Conservation (phyloP, 2,329 filamentous ascomycete species). For the Pseudogymnoascus sp. region DNA sequence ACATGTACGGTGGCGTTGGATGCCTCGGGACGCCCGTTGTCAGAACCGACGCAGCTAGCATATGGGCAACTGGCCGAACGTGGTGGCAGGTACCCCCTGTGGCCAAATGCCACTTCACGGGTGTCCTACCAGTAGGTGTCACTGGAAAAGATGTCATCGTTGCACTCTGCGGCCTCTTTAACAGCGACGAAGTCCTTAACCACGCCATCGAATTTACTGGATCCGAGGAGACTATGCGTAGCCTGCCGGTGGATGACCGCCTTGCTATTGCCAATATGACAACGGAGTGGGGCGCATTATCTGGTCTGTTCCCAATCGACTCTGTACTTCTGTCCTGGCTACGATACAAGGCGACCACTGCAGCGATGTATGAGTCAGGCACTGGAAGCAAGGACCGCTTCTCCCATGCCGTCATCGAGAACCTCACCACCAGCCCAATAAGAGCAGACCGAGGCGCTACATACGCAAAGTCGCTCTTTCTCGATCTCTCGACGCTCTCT, state of each 20-base stretch:
- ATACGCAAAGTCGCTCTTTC: slow-evolving; percentile 77
- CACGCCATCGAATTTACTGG: slow-evolving; percentile 85
- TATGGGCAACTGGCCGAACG: slow-evolving; percentile 75
- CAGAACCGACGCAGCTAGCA: slow-evolving; percentile 75
- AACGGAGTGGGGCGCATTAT: slow-evolving; percentile 70
- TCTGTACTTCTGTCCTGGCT: slow-evolving; percentile 64
- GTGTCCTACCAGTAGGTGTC: slow-evolving; percentile 68
- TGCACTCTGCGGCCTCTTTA: slow-evolving; percentile 78
- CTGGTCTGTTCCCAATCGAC: slow-evolving; percentile 77
- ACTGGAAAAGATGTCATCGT: slow-evolving; percentile 94
- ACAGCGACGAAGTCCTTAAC: slow-evolving; percentile 82
- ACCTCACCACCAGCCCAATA: slow-evolving; percentile 60
- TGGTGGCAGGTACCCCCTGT: slow-evolving; percentile 90
- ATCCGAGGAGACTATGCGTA: slow-evolving; percentile 66
- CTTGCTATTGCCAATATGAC: slow-evolving; percentile 76
- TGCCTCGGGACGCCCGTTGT: slow-evolving; percentile 76
- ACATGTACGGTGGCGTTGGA: slow-evolving; percentile 77
- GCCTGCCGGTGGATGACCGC: slow-evolving; percentile 64
- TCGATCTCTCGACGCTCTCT: slow-evolving; percentile 75
- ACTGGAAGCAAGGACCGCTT: slow-evolving; percentile 49
- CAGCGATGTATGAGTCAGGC: slow-evolving; percentile 52
- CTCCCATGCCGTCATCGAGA: slow-evolving; percentile 65
- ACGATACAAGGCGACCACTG: slow-evolving; percentile 65
- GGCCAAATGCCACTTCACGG: slow-evolving; percentile 71
- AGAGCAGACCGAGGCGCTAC: slow-evolving; percentile 66